Percentiles rank a stretch among this genome's conserved stretches.
phyloP scores from a whole-genome alignment of 2,329 filamentous ascomycete species.

The Ophiocordyceps sinensis region DNA sequence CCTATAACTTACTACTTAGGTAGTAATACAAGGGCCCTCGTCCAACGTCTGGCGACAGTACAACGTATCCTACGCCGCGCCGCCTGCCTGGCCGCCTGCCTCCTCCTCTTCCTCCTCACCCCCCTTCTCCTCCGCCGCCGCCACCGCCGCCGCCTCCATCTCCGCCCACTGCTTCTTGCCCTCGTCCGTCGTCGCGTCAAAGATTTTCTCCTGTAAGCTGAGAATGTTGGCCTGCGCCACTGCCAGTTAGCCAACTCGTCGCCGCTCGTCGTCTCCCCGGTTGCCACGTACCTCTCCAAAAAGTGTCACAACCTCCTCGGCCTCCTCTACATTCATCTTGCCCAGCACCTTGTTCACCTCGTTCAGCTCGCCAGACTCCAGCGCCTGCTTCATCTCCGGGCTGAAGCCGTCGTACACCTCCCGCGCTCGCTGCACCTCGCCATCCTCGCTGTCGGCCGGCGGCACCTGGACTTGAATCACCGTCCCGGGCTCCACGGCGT shows the following conservation, averaged over 20 bases:
- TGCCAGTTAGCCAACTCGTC: not conserved
- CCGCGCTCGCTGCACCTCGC: constrained; percentile 47
- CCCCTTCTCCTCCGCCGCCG: constrained; percentile 10
- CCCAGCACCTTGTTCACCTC: constrained; percentile 45
- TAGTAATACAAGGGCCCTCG: no score
- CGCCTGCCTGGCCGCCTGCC: constrained; percentile 8
- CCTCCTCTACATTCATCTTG: constrained; percentile 77
- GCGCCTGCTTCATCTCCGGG: constrained; percentile 63
- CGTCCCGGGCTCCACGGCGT: constrained; percentile 87
- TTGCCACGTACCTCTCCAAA: constrained; percentile 45
- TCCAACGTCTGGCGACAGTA: no score
- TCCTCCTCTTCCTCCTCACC: constrained; percentile 10
- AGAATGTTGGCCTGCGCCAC: constrained; percentile 58
- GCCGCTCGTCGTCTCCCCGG: not conserved
- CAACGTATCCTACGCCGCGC: constrained; percentile 30
- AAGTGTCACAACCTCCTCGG: constrained; percentile 70
- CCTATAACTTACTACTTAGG: no score
- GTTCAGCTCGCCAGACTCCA: constrained; percentile 82
- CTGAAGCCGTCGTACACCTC: constrained; percentile 74
- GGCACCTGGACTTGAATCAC: constrained; percentile 83
- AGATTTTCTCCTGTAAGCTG: constrained; percentile 82
- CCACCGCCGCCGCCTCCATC: constrained; percentile 41
- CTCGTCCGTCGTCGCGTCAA: constrained; percentile 85
- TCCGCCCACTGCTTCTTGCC: constrained; percentile 65
- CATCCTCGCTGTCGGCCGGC: constrained; percentile 49